A percentile compares a stretch with the other conserved stretches of the same genome.
phyloP scores from a whole-genome alignment of 2,329 filamentous ascomycete genomes.

The Trichoderma hamatum region DNA sequence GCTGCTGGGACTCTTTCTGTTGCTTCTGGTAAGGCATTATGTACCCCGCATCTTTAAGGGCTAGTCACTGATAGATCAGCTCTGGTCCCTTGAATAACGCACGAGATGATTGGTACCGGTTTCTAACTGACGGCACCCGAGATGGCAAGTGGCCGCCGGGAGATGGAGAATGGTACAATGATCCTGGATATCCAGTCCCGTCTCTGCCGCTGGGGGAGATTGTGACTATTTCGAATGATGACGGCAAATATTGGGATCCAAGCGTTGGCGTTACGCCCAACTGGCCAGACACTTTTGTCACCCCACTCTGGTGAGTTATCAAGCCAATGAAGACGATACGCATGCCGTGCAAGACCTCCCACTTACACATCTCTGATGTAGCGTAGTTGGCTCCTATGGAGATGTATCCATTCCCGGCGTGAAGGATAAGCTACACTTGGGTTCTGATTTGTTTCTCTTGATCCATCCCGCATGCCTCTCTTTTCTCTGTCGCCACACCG shows the following conservation, averaged over 20 bases:
- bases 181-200: constrained; percentile 1
- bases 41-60: background rate
- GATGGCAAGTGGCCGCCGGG: background rate
- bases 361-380: background rate
- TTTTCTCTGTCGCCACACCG: background rate
- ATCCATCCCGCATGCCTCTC: constrained; percentile 1
- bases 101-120: background rate
- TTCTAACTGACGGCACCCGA: background rate
- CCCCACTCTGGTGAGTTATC: constrained; percentile 5
- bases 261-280: background rate
- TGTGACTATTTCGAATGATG: constrained; percentile 11
- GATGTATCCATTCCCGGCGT: background rate
- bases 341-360: background rate
- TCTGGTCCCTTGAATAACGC: constrained; percentile 10
- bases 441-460: background rate
- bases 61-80: background rate
- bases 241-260: background rate
- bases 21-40: constrained; percentile 5
- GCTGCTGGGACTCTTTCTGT: constrained; percentile 16
- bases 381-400: background rate
- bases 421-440: background rate
- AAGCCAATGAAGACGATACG: background rate
- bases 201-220: background rate
- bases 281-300: constrained; percentile 1
- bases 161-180: constrained; percentile 13